Conservation (phyloP, 345 rosid genomes). For the rapeseed (Brassica napus) region DNA sequence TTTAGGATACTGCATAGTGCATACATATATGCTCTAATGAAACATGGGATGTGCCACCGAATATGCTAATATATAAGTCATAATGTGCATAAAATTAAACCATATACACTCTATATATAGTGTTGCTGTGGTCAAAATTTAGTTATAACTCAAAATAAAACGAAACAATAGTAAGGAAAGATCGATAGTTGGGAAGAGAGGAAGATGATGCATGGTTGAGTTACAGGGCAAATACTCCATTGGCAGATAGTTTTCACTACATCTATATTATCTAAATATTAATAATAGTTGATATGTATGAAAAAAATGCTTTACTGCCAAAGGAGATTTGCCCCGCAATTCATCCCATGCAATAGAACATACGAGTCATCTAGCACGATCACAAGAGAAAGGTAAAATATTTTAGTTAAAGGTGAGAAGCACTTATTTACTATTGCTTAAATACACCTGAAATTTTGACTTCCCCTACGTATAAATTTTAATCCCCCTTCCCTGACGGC, state of each 20-base stretch:
- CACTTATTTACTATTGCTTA: not conserved
- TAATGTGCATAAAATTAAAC: not conserved
- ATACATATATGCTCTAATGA: slow-evolving; percentile 15
- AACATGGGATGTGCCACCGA: slow-evolving; percentile 35
- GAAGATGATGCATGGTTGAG: slow-evolving; percentile 29
- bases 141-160: not conserved
- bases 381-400: slow-evolving; percentile 2
- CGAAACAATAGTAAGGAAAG: not conserved
- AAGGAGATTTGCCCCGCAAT: slow-evolving; percentile 44
- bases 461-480: slow-evolving; percentile 1
- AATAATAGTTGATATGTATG: not conserved
- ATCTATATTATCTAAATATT: not conserved
- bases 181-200: not conserved
- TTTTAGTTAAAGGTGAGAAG: not conserved
- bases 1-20: slow-evolving; percentile 4
- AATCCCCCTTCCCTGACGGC: not conserved
- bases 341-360: slow-evolving; percentile 21
- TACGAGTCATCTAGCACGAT: not conserved
- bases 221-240: slow-evolving; percentile 37
- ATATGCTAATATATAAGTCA: slow-evolving; percentile 30
- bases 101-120: slow-evolving; percentile 29
- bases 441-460: slow-evolving; percentile 1
- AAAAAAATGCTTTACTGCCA: slow-evolving; percentile 26
- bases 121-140: not conserved
- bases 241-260: slow-evolving; percentile 28